These are phyloP conservation scores for Talaromyces amestolkiae DNA, from an alignment of 2,329 filamentous ascomycete species.

Conservation along the genomic window DNA sequence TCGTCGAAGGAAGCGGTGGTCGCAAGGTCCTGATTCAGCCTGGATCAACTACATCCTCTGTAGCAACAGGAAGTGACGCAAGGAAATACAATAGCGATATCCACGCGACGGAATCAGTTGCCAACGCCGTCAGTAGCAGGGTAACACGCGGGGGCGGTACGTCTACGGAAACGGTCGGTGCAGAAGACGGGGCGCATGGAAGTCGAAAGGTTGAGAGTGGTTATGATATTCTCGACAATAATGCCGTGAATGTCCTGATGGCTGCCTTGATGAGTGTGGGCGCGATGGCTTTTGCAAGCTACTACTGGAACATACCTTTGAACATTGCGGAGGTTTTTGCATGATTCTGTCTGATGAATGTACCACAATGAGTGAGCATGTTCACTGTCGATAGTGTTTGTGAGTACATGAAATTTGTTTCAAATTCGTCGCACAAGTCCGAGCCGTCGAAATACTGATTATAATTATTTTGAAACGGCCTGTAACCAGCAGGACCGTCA, in stretches of 20 bases:
- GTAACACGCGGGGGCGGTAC: conserved; percentile 23
- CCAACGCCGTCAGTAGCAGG: conserved; percentile 30
- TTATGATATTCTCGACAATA: conserved; percentile 81
- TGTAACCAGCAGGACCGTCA: not conserved
- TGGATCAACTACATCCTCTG: conserved; percentile 27
- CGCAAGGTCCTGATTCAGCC: conserved; percentile 50
- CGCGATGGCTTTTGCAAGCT: conserved; percentile 61
- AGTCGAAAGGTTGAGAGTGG: conserved; percentile 66
- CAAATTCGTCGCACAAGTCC: not conserved
- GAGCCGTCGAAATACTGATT: not conserved
- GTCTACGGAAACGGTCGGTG: conserved; percentile 19
- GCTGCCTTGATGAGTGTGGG: conserved; percentile 75
- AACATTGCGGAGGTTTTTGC: conserved; percentile 7
- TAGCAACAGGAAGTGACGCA: conserved; percentile 20
- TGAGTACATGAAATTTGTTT: not conserved
- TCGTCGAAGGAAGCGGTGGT: conserved; percentile 83
- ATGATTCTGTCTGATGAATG: not conserved
- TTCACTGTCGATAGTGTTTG: not conserved
- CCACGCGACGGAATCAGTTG: conserved; percentile 29
- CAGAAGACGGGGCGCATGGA: conserved; percentile 43
- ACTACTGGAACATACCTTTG: conserved; percentile 31
- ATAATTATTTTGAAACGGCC: not conserved
- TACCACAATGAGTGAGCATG: not conserved
- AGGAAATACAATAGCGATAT: conserved; percentile 26
- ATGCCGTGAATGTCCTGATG: conserved; percentile 93